These are phyloP conservation scores for Verticillium zaregamsianum DNA, from an alignment of 2,329 filamentous ascomycete species.

Conservation along the genomic window DNA sequence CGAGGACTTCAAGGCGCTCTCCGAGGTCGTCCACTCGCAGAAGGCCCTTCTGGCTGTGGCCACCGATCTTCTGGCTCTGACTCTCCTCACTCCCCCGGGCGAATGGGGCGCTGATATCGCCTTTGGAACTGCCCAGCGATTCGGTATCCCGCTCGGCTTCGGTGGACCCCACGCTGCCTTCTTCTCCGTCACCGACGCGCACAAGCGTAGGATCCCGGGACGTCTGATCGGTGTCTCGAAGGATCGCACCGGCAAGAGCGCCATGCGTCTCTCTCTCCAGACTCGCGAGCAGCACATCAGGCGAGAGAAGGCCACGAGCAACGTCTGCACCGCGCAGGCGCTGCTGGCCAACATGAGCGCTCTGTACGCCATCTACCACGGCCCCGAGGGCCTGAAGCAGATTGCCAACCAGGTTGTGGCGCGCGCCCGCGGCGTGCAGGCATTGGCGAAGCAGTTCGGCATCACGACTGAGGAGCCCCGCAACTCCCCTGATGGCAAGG, in stretches of 20 bases:
- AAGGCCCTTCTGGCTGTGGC: constrained; percentile 81
- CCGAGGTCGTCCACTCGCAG: constrained; percentile 71
- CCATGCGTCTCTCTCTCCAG: constrained; percentile 80
- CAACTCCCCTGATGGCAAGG: constrained; percentile 49
- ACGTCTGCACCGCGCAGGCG: constrained; percentile 94
- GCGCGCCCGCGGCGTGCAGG: constrained; percentile 65
- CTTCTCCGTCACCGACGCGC: constrained; percentile 85
- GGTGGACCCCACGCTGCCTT: constrained; percentile 96
- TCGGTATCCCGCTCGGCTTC: constrained; percentile 87
- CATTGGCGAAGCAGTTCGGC: constrained; percentile 58
- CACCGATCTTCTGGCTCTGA: constrained; percentile 84
- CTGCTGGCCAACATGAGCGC: constrained; percentile 93
- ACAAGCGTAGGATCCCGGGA: constrained; percentile 92
- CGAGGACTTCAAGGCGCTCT: constrained; percentile 68
- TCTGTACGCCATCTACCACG: constrained; percentile 92
- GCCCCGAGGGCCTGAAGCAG: constrained; percentile 73
- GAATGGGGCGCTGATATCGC: constrained; percentile 95
- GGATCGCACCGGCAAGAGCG: constrained; percentile 77
- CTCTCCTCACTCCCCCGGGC: constrained; percentile 80
- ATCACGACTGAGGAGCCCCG: constrained; percentile 58
- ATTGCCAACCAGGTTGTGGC: constrained; percentile 78
- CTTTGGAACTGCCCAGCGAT: constrained; percentile 86
- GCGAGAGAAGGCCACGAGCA: constrained; percentile 94
- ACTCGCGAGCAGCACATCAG: constrained; percentile 95
- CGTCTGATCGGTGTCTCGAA: constrained; percentile 88